Evolutionary conservation across 148 eudicot species (phyloP).

Genomic region (Amaranthus palmeri): DNA sequence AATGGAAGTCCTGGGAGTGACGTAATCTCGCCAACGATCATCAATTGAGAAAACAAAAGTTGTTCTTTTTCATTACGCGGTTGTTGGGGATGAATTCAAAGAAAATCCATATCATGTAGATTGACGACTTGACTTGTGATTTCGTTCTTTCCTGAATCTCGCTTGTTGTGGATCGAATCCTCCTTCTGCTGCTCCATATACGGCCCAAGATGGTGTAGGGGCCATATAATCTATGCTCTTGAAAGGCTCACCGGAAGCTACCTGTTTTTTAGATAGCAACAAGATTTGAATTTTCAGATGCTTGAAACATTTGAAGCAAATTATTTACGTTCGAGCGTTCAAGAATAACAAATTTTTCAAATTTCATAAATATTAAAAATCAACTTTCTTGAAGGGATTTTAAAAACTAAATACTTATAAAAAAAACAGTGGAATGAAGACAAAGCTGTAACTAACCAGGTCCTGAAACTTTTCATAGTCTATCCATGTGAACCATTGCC

Average conservation of each 20-base stretch:
- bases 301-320: not conserved
- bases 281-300: not conserved
- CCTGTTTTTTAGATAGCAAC: conserved; percentile 41
- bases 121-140: conserved; percentile 48
- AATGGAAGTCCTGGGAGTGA: too few species aligned
- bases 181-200: conserved; percentile 92
- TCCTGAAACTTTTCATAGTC: conserved; percentile 96
- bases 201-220: conserved; percentile 88
- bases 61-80: too few species aligned
- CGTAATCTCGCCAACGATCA: too few species aligned
- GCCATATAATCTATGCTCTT: conserved; percentile 79
- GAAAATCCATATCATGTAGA: conserved; percentile 3
- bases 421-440: not conserved
- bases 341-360: not conserved
- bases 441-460: conserved; percentile 50
- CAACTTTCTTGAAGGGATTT: too few species aligned
- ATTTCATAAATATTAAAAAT: too few species aligned
- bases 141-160: conserved; percentile 76
- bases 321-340: not conserved
- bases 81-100: not conserved
- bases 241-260: conserved; percentile 77
- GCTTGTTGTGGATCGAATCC: conserved; percentile 87
- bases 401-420: too few species aligned
- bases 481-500: conserved; percentile 97
- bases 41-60: too few species aligned